These are phyloP conservation scores for Globisporangium splendens DNA, from an alignment of 352 stramenopile species.

Conservation along the genomic window DNA sequence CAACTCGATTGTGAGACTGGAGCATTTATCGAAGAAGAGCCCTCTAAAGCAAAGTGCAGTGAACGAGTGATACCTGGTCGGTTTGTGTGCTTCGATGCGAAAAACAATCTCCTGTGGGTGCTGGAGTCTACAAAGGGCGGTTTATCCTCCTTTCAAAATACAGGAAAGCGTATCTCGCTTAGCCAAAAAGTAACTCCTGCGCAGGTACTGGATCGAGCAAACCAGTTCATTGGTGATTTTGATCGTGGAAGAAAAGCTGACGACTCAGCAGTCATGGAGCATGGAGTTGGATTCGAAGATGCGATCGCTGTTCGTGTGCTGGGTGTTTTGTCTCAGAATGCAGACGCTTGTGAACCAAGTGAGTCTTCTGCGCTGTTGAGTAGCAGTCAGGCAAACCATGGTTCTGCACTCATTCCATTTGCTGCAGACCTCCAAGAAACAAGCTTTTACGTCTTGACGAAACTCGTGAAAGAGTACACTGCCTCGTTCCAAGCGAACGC, in stretches of 20 bases:
- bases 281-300: conserved; percentile 7
- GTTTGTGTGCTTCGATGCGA: conserved; percentile 47
- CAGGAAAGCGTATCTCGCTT: conserved; percentile 35
- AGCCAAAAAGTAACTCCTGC: conserved; percentile 20
- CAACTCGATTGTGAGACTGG: conserved; percentile 49
- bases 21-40: conserved; percentile 3
- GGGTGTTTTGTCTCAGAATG: conserved; percentile 35
- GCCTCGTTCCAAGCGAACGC: conserved; percentile 24
- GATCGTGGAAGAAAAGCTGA: background rate
- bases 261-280: background rate
- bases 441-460: conserved; percentile 33
- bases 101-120: conserved; percentile 43
- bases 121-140: conserved; percentile 28
- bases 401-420: conserved; percentile 27
- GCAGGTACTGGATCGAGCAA: conserved; percentile 5
- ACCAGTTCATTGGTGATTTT: background rate
- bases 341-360: conserved; percentile 20
- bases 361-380: conserved; percentile 7
- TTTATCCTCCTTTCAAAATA: conserved; percentile 38
- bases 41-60: conserved; percentile 17
- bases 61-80: conserved; percentile 19
- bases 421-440: conserved; percentile 31
- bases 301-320: conserved; percentile 26
- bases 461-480: conserved; percentile 29
- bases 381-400: background rate